A percentile compares a stretch with the other conserved stretches of the same genome.
Evolutionary conservation across 257 asterid species (phyloP).

Genomic region (Verbascum thapsus): DNA sequence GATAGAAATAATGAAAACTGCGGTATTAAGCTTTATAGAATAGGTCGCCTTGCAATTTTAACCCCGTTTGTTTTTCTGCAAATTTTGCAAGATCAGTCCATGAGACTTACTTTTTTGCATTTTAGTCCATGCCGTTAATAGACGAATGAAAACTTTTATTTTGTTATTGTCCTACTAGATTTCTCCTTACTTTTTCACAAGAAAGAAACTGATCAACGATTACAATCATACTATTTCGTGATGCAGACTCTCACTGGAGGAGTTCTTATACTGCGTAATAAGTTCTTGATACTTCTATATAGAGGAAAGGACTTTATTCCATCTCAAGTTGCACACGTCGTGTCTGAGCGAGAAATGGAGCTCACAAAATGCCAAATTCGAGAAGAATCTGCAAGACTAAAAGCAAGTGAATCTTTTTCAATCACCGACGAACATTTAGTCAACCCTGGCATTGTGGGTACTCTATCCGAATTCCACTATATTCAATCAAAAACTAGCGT

Average conservation of each 20-base stretch:
- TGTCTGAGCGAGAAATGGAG: conserved; percentile 64
- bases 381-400: conserved; percentile 84
- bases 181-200: neutral
- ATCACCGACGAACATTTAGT: conserved; percentile 38
- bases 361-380: conserved; percentile 57
- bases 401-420: conserved; percentile 62
- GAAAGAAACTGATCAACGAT: conserved; percentile 20
- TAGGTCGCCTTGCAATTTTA: too few species aligned
- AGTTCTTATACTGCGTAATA: conserved; percentile 80
- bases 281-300: conserved; percentile 77
- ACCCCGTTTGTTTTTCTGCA: too few species aligned
- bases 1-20: too few species aligned
- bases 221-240: conserved; percentile 27
- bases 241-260: conserved; percentile 93
- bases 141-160: too few species aligned
- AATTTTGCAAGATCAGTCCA: too few species aligned
- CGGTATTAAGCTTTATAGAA: too few species aligned
- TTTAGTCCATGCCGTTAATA: too few species aligned
- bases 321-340: conserved; percentile 64
- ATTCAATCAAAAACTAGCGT: conserved; percentile 49
- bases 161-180: too few species aligned
- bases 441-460: conserved; percentile 50
- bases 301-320: conserved; percentile 95
- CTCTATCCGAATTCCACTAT: conserved; percentile 67
- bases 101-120: too few species aligned